Evolutionary conservation across 2,329 filamentous ascomycete genomes (phyloP).

Genomic region (Hypoxylon sp.): DNA sequence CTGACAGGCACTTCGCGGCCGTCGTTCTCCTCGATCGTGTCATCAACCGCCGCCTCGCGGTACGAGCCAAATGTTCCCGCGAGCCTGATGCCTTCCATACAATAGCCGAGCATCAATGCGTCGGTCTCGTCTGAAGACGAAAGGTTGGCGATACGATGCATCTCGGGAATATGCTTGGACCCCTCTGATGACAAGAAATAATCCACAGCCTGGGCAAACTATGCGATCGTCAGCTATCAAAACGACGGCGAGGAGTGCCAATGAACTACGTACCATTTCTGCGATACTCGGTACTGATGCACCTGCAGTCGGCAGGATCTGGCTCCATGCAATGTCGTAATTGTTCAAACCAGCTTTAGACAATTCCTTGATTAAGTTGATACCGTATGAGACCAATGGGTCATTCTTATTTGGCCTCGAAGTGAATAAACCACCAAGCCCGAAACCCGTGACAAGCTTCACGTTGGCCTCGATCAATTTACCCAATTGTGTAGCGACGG

Average conservation of each 20-base stretch:
- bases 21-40: conserved; percentile 67
- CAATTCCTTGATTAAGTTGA: conserved; percentile 75
- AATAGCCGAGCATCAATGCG: conserved; percentile 76
- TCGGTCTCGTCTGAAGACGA: conserved; percentile 72
- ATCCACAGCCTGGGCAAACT: conserved; percentile 81
- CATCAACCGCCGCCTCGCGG: conserved; percentile 66
- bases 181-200: conserved; percentile 71
- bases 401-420: conserved; percentile 66
- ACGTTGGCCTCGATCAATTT: conserved; percentile 75
- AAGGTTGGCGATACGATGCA: conserved; percentile 72
- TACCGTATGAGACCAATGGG: conserved; percentile 74
- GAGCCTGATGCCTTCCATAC: conserved; percentile 79
- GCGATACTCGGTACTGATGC: conserved; percentile 80
- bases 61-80: conserved; percentile 74
- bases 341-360: conserved; percentile 73
- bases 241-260: background rate
- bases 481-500: conserved; percentile 72
- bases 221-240: conserved; percentile 39
- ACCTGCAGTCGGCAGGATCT: conserved; percentile 77
- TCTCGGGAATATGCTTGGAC: conserved; percentile 69
- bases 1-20: conserved; percentile 66
- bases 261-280: conserved; percentile 67
- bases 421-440: conserved; percentile 69
- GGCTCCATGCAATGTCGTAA: conserved; percentile 78
- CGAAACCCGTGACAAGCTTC: conserved; percentile 67